Conservation (phyloP, 192 early-diverging fungal genomes). For the Coemansia sp. region DNA sequence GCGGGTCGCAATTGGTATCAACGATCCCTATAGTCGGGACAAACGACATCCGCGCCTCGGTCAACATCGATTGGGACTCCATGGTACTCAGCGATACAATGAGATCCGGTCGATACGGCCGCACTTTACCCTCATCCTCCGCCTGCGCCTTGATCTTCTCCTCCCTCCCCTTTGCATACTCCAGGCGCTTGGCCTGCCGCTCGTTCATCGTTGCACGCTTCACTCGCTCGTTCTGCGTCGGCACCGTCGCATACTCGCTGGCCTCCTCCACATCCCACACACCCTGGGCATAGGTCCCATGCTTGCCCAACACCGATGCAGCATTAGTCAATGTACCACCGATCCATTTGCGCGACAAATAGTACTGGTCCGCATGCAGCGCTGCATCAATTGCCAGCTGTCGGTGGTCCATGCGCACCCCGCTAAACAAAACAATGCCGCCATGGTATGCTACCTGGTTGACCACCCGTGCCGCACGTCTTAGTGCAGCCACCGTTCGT, state of each 20-base stretch:
- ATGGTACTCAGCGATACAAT: slow-evolving; percentile 80
- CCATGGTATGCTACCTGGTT: slow-evolving; percentile 70
- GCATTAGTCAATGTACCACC: slow-evolving; percentile 89
- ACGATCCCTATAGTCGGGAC: slow-evolving; percentile 89
- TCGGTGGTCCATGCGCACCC: slow-evolving; percentile 66
- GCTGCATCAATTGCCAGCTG: slow-evolving; percentile 81
- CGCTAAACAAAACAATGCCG: slow-evolving; percentile 85
- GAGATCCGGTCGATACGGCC: slow-evolving; percentile 74
- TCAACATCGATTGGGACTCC: slow-evolving; percentile 78
- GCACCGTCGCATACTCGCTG: slow-evolving; percentile 16
- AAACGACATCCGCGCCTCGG: slow-evolving; percentile 71
- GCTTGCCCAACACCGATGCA: slow-evolving; percentile 23
- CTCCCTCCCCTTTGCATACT: slow-evolving; percentile 14
- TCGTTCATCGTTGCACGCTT: not conserved
- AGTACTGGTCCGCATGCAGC: slow-evolving; percentile 70
- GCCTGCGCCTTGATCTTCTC: slow-evolving; percentile 19
- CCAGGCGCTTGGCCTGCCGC: slow-evolving; percentile 6
- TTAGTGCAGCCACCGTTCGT: slow-evolving; percentile 79
- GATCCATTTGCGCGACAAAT: slow-evolving; percentile 77
- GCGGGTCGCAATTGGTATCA: slow-evolving; percentile 90
- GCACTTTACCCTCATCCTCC: slow-evolving; percentile 19
- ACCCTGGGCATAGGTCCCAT: slow-evolving; percentile 14
- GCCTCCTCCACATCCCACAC: slow-evolving; percentile 46
- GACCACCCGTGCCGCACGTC: slow-evolving; percentile 76
- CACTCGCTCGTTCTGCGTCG: not conserved